Conservation (phyloP, 1,139 yeast species). For the Candida glucosophila region DNA sequence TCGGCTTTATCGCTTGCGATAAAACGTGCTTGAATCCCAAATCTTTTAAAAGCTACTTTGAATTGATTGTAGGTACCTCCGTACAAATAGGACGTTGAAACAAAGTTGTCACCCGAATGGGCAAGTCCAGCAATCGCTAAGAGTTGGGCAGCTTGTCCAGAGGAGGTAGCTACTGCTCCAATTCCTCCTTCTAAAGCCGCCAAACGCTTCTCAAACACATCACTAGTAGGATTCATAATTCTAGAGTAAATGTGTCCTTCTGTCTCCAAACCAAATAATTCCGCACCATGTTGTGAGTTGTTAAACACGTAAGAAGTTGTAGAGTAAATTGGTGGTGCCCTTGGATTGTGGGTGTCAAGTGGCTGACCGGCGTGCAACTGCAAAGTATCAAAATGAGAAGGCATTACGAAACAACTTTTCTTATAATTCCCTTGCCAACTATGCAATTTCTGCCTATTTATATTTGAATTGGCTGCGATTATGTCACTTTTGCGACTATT, state of each 20-base stretch:
- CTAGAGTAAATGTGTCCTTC: conserved; percentile 85
- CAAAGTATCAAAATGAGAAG: conserved; percentile 76
- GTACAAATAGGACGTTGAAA: conserved; percentile 80
- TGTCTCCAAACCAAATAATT: conserved; percentile 73
- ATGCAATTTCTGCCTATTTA: too few species aligned
- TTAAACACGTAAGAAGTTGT: conserved; percentile 81
- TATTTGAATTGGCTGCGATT: too few species aligned
- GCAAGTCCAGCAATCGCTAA: conserved; percentile 80
- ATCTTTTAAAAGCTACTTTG: conserved; percentile 81
- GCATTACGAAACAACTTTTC: too few species aligned
- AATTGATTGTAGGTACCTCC: conserved; percentile 97
- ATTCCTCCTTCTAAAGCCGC: conserved; percentile 92
- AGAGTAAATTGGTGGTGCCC: conserved; percentile 91
- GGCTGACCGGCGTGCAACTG: conserved; percentile 92
- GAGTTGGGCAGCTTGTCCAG: conserved; percentile 95
- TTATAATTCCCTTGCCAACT: too few species aligned
- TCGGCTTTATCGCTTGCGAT: conserved; percentile 70
- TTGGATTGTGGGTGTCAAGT: conserved; percentile 52
- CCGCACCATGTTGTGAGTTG: conserved; percentile 86
- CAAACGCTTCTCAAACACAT: conserved; percentile 82
- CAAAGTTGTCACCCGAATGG: conserved; percentile 80
- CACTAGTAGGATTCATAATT: conserved; percentile 87
- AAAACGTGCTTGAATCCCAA: conserved; percentile 79
- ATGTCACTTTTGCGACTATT: too few species aligned
- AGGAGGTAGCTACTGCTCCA: conserved; percentile 82